These are phyloP conservation scores for Dryas integrifolia DNA, from an alignment of 331 rosid genomes.

Conservation along the genomic window DNA sequence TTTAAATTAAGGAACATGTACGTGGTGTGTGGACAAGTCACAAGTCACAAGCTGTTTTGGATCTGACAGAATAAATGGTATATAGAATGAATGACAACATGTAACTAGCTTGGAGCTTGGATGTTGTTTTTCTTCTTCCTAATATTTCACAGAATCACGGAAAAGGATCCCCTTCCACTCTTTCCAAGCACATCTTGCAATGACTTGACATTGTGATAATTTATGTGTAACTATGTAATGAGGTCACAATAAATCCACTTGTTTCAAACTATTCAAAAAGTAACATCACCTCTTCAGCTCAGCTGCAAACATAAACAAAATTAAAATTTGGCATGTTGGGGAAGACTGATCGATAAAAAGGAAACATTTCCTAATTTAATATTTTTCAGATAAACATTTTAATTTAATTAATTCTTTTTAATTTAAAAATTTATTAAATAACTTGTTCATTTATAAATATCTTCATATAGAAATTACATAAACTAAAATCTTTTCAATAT, in stretches of 20 bases:
- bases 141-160: constrained; percentile 3
- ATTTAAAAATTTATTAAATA: too few relatives aligned
- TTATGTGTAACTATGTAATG: background rate
- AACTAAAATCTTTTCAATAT: too few relatives aligned
- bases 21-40: too few relatives aligned
- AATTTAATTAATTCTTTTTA: too few relatives aligned
- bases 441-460: too few relatives aligned
- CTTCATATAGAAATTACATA: too few relatives aligned
- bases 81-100: background rate
- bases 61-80: background rate
- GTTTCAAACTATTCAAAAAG: background rate
- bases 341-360: too few relatives aligned
- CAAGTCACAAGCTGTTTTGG: too few relatives aligned
- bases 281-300: constrained; percentile 19
- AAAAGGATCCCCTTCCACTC: background rate
- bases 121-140: background rate
- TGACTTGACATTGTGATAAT: background rate
- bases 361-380: too few relatives aligned
- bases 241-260: constrained; percentile 8
- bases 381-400: too few relatives aligned
- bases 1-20: too few relatives aligned
- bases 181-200: constrained; percentile 1
- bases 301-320: constrained; percentile 33
- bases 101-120: background rate
- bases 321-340: background rate